These are phyloP conservation scores for Paramecium primaurelia DNA, from an alignment of 73 alveolate genomes.

Conservation along the genomic window DNA sequence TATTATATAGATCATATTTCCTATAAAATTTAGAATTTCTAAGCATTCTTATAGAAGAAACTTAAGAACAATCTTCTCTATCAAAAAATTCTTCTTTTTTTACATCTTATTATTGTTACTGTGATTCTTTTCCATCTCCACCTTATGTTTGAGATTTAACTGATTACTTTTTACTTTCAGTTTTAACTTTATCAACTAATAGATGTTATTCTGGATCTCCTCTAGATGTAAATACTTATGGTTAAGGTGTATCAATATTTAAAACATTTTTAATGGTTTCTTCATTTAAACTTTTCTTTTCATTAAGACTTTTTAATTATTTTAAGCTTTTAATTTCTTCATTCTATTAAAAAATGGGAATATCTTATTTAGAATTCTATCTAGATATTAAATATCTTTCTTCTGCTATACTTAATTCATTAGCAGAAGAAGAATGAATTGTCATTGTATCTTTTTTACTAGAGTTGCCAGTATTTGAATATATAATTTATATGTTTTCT, in stretches of 20 bases:
- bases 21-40: conserved; percentile 22
- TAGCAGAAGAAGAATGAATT: not conserved
- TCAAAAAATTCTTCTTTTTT: not conserved
- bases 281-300: not conserved
- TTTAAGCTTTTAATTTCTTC: not conserved
- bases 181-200: not conserved
- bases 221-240: not conserved
- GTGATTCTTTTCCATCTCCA: not conserved
- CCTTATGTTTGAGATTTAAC: not conserved
- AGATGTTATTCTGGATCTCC: not conserved
- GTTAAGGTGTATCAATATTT: not conserved
- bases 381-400: not conserved
- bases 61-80: conserved; percentile 22
- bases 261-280: not conserved
- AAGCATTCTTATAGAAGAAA: not conserved
- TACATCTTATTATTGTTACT: not conserved
- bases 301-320: not conserved
- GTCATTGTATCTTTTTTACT: not conserved
- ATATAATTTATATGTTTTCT: not conserved
- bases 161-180: not conserved
- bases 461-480: not conserved
- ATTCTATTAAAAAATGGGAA: not conserved
- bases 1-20: conserved; percentile 11
- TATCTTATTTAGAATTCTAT: not conserved
- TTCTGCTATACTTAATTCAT: not conserved